Conservation (phyloP, 2,329 filamentous ascomycete genomes). For the Pleurostoma richardsiae region DNA sequence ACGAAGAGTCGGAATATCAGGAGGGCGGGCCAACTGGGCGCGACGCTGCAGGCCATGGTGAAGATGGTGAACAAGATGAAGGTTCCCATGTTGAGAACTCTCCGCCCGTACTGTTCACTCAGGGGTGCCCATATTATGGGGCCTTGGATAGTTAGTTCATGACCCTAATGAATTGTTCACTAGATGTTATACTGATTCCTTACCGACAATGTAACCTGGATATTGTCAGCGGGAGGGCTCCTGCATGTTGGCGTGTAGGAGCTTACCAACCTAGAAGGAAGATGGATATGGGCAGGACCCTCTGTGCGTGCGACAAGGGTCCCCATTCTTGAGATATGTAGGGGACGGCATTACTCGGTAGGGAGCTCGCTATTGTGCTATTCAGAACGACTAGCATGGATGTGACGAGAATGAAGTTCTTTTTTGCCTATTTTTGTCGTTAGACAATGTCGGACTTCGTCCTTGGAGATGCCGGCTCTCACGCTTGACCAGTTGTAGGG, state of each 20-base stretch:
- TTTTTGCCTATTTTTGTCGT: slow-evolving; percentile 37
- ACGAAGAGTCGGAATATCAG: slow-evolving; percentile 50
- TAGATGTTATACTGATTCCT: slow-evolving; percentile 10
- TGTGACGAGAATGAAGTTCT: slow-evolving; percentile 46
- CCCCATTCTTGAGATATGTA: slow-evolving; percentile 53
- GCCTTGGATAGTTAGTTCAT: slow-evolving; percentile 13
- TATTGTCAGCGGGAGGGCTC: background rate
- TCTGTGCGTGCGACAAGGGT: slow-evolving; percentile 39
- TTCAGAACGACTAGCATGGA: slow-evolving; percentile 60
- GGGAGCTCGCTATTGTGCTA: slow-evolving; percentile 59
- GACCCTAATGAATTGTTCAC: background rate
- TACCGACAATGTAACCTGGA: slow-evolving; percentile 51
- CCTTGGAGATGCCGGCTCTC: background rate
- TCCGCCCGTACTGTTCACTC: slow-evolving; percentile 59
- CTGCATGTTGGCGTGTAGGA: background rate
- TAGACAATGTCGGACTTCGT: slow-evolving; percentile 4
- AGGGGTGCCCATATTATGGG: slow-evolving; percentile 60
- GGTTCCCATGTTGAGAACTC: slow-evolving; percentile 36
- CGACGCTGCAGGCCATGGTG: slow-evolving; percentile 51
- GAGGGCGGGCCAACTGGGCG: slow-evolving; percentile 46
- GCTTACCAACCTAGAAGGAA: slow-evolving; percentile 45
- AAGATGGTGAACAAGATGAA: slow-evolving; percentile 44
- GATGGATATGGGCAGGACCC: slow-evolving; percentile 55
- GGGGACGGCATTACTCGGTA: slow-evolving; percentile 59
- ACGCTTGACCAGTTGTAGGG: slow-evolving; percentile 46